Percentiles rank a stretch among this genome's conserved stretches.
Evolutionary conservation across 129 eudicot genomes (phyloP).

Genomic region (Centella asiatica): DNA sequence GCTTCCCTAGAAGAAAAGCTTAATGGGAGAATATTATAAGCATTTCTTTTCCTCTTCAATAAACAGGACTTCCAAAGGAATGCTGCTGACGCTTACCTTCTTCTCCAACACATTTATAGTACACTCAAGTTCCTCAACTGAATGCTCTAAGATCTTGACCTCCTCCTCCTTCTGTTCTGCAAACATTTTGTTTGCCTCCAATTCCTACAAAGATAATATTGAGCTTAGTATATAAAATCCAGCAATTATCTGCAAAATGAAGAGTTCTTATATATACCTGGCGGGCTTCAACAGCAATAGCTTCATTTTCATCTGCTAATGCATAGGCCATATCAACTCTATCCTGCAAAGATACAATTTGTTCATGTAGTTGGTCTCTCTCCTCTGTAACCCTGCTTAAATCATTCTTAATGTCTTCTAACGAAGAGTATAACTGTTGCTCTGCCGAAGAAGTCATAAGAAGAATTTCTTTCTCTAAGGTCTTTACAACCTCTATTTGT

Average conservation of each 20-base stretch:
- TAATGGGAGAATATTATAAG: too few species aligned
- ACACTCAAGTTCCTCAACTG: constrained; percentile 75
- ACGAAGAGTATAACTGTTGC: constrained; percentile 37
- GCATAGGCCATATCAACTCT: constrained; percentile 61
- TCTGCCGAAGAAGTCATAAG: constrained; percentile 36
- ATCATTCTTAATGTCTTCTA: constrained; percentile 46
- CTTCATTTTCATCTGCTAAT: constrained; percentile 85
- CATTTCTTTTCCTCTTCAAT: too few species aligned
- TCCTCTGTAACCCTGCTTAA: constrained; percentile 44
- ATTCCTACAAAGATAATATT: constrained; percentile 38
- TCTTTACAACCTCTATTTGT: constrained; percentile 48
- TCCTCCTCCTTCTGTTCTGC: constrained; percentile 94
- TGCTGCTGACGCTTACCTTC: constrained; percentile 41
- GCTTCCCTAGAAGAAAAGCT: not conserved
- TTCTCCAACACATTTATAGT: constrained; percentile 75
- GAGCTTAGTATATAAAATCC: constrained; percentile 11
- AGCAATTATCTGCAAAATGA: constrained; percentile 3
- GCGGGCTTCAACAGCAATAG: constrained; percentile 74
- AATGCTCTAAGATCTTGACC: constrained; percentile 72
- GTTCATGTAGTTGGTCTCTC: constrained; percentile 55
- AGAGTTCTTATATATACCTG: constrained; percentile 41
- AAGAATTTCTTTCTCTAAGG: constrained; percentile 62
- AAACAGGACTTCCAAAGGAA: not conserved
- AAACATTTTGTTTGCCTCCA: constrained; percentile 59
- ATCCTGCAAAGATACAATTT: constrained; percentile 47